A percentile compares a stretch with the other conserved stretches of the same genome.
Conservation (phyloP, 2,329 filamentous ascomycete species). For the Aspergillus cejpii region DNA sequence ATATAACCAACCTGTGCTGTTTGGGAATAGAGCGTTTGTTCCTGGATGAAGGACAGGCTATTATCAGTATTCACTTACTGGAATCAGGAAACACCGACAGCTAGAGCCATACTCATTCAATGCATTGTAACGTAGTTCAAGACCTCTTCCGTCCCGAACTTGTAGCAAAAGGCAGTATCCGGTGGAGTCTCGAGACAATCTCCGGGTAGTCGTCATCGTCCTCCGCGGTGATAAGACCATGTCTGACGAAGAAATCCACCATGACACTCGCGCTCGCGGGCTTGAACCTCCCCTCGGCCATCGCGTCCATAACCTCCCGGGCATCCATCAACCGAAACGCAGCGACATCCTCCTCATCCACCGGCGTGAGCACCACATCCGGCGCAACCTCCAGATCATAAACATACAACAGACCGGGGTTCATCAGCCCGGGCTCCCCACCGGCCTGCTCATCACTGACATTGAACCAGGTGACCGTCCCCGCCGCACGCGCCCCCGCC, state of each 20-base stretch:
- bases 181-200: constrained; percentile 7
- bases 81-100: too few relatives aligned
- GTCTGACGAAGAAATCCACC: constrained; percentile 8
- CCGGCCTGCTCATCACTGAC: constrained; percentile 5
- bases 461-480: constrained; percentile 7
- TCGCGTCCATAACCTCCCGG: constrained; percentile 4
- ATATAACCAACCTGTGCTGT: too few relatives aligned
- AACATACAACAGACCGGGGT: constrained; percentile 7
- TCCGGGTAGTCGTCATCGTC: constrained; percentile 4
- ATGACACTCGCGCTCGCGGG: constrained; percentile 5
- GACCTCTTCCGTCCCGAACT: neutral
- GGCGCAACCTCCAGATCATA: constrained; percentile 7
- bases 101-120: too few relatives aligned
- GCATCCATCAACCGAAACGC: constrained; percentile 5
- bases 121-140: neutral
- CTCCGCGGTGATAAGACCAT: constrained; percentile 7
- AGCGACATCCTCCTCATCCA: constrained; percentile 5
- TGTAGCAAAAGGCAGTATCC: constrained; percentile 7
- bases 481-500: constrained; percentile 1
- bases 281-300: constrained; percentile 3
- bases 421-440: constrained; percentile 6
- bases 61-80: too few relatives aligned
- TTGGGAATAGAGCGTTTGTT: too few relatives aligned
- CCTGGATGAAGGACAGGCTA: too few relatives aligned
- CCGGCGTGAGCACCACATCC: constrained; percentile 1